Percentiles rank a stretch among this genome's conserved stretches.
Conservation (phyloP, 2,329 filamentous ascomycete genomes). For the Geoglossum cookeanum region DNA sequence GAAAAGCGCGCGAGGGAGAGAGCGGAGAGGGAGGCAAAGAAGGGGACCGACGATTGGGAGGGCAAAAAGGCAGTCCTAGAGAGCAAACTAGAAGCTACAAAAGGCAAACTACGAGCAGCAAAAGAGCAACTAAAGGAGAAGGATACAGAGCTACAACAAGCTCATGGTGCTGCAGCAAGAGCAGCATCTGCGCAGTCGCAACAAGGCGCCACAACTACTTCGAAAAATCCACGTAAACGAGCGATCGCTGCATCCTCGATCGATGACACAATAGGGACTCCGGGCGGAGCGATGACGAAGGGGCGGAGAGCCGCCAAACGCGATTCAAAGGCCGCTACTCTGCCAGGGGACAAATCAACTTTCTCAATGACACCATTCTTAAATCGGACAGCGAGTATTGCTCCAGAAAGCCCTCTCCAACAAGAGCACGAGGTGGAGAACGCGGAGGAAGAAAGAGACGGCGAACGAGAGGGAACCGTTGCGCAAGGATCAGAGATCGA, state of each 20-base stretch:
- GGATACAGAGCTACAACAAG: constrained; percentile 29
- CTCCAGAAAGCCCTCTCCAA: constrained; percentile 23
- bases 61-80: constrained; percentile 46
- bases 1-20: constrained; percentile 21
- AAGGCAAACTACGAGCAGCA: constrained; percentile 46
- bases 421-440: constrained; percentile 14
- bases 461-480: background rate
- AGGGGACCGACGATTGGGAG: constrained; percentile 40
- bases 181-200: constrained; percentile 11
- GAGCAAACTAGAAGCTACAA: constrained; percentile 49
- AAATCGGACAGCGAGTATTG: constrained; percentile 48
- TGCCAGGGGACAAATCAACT: constrained; percentile 67
- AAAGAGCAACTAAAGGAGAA: constrained; percentile 56
- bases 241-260: constrained; percentile 24
- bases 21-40: constrained; percentile 24
- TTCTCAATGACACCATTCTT: constrained; percentile 93
- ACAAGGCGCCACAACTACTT: constrained; percentile 5
- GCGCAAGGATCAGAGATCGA: background rate
- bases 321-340: constrained; percentile 34
- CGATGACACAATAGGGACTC: constrained; percentile 30
- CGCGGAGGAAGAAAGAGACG: background rate
- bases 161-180: constrained; percentile 13
- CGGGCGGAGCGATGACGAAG: constrained; percentile 25
- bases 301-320: constrained; percentile 34
- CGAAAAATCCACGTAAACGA: constrained; percentile 21